A percentile compares a stretch with the other conserved stretches of the same genome.
Conservation (phyloP, 2,329 filamentous ascomycete genomes). For the Ceratocystis cacaofunesta region DNA sequence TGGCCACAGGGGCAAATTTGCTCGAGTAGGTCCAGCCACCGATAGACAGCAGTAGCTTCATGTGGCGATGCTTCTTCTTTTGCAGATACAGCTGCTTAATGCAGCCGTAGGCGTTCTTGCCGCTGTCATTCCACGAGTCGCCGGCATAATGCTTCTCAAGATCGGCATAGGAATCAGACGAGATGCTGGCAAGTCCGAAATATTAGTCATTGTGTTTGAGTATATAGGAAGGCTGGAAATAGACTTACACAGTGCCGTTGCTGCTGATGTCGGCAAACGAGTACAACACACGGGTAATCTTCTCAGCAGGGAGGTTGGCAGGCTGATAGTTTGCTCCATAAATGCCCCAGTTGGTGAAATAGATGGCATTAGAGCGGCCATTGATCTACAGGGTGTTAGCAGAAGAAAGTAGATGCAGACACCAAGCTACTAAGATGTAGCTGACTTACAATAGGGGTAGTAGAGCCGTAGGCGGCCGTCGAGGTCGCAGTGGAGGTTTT, state of each 20-base stretch:
- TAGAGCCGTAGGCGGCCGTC: not conserved
- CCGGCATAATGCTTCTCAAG: constrained; percentile 50
- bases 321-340: constrained; percentile 61
- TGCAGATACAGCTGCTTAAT: constrained; percentile 62
- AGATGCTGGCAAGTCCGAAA: constrained; percentile 24
- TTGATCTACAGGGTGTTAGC: not conserved
- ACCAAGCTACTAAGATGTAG: not conserved
- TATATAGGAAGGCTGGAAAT: not conserved
- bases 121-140: constrained; percentile 43
- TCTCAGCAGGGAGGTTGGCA: constrained; percentile 48
- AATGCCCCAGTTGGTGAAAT: constrained; percentile 45
- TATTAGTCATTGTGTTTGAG: not conserved
- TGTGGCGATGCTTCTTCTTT: constrained; percentile 59
- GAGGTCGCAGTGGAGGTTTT: not conserved
- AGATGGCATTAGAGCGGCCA: constrained; percentile 29
- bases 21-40: constrained; percentile 67
- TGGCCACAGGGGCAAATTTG: constrained; percentile 50
- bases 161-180: constrained; percentile 50
- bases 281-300: constrained; percentile 61
- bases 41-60: constrained; percentile 69
- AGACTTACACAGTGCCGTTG: constrained; percentile 21
- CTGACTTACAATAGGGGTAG: not conserved
- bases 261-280: constrained; percentile 21
- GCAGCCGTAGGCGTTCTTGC: constrained; percentile 59
- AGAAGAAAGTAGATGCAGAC: not conserved